phyloP scores from a whole-genome alignment of 2,329 filamentous ascomycete genomes.

The Teratosphaeria gauchensis region DNA sequence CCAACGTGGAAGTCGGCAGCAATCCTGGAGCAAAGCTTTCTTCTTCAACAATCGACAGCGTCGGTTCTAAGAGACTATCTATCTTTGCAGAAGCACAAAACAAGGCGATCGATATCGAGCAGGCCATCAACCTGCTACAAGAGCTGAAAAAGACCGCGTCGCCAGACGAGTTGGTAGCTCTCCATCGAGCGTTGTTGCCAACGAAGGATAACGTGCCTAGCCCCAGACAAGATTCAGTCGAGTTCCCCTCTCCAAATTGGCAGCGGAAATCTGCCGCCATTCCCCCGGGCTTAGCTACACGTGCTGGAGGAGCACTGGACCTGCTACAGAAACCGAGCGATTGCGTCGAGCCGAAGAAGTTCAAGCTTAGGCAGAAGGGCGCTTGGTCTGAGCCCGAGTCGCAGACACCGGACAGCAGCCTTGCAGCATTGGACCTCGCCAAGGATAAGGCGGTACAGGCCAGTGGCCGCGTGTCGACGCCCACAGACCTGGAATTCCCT shows the following conservation, averaged over 20 bases:
- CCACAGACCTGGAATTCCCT: conserved; percentile 32
- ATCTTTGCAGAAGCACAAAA: conserved; percentile 18
- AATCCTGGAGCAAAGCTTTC: conserved; percentile 8
- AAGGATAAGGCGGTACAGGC: conserved; percentile 4
- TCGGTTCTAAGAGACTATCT: conserved; percentile 14
- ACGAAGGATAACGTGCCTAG: conserved; percentile 15
- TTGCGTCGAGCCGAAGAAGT: neutral
- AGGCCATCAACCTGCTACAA: conserved; percentile 36
- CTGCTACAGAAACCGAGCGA: conserved; percentile 19
- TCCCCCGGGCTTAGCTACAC: conserved; percentile 16
- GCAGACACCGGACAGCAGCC: neutral
- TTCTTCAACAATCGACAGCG: conserved; percentile 10
- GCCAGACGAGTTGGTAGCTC: conserved; percentile 38
- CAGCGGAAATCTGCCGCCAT: conserved; percentile 7
- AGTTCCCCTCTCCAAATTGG: neutral
- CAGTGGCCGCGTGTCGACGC: conserved; percentile 26
- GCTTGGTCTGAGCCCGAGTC: neutral
- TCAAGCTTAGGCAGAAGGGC: neutral
- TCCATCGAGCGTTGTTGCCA: conserved; percentile 28
- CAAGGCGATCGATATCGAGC: conserved; percentile 32
- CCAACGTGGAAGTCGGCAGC: conserved; percentile 4
- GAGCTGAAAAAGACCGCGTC: conserved; percentile 40
- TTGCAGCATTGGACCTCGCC: conserved; percentile 16
- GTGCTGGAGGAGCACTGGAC: conserved; percentile 17
- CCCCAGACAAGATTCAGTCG: conserved; percentile 6